phyloP scores from a whole-genome alignment of 345 rosid genomes.

The Rhizophora mangle region DNA sequence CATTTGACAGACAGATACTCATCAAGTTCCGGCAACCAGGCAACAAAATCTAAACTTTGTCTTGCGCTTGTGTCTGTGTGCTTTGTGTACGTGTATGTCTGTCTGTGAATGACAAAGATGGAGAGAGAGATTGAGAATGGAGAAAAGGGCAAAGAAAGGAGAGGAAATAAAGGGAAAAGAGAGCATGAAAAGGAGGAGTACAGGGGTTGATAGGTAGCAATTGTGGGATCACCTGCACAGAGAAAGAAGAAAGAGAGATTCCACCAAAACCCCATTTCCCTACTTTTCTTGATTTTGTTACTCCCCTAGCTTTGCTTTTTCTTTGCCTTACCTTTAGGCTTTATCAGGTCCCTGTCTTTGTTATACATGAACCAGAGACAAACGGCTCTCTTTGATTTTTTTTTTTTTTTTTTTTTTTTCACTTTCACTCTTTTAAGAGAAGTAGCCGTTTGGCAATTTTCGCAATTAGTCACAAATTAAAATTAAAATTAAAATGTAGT shows the following conservation, averaged over 20 bases:
- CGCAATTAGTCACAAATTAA: no score
- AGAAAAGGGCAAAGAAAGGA: not conserved
- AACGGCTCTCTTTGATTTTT: not conserved
- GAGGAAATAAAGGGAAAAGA: slow-evolving; percentile 17
- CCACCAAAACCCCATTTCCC: slow-evolving; percentile 8
- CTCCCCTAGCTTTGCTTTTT: slow-evolving; percentile 16
- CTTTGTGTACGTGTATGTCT: slow-evolving; percentile 16
- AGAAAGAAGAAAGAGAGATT: slow-evolving; percentile 37
- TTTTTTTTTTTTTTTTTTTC: not conserved
- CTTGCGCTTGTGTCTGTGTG: not conserved
- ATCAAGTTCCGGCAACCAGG: slow-evolving; percentile 17
- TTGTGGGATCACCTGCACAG: slow-evolving; percentile 41
- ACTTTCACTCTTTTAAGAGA: slow-evolving; percentile 36
- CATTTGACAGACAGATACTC: slow-evolving; percentile 29
- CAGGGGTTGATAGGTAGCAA: slow-evolving; percentile 20
- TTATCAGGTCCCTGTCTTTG: not conserved
- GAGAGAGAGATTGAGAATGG: not conserved
- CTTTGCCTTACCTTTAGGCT: slow-evolving; percentile 24
- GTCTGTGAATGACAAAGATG: not conserved
- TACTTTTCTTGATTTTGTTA: slow-evolving; percentile 18
- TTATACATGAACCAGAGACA: slow-evolving; percentile 4
- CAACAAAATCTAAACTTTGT: slow-evolving; percentile 25
- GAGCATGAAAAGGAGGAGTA: slow-evolving; percentile 39
- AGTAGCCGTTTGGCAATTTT: not conserved
- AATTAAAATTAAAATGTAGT: no score